Base-by-base conservation (phyloP, 2,329 filamentous ascomycete genomes). In the Hymenoscyphus repandus region DNA sequence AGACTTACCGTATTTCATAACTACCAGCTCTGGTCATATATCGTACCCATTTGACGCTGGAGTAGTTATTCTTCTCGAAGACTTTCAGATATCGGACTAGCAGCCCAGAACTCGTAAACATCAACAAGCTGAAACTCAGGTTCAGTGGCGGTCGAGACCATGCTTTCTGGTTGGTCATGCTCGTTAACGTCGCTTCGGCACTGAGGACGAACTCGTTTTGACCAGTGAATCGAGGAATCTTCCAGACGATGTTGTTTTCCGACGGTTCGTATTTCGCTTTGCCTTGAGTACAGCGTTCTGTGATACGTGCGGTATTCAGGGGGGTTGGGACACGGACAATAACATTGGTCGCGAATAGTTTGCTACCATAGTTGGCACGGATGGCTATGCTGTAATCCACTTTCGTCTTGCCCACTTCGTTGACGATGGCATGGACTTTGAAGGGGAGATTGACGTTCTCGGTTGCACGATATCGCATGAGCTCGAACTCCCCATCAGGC, bases 11-110 rank as follows among this genome's bases (percentile, higher is more conserved):
- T 68, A 99, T 96, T 73, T 99, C 93, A 70, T 99, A 99, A 70
- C 90, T 96, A 27, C 93, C 93, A 13, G 92, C 93, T 59, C 92
- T 83, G 15, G 93, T 99, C 93, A 99, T 97, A 71, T 99, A 99
- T 62, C 93, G 78, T 62, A 99, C 93, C 93, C 93, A 99, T 71
- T 99, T 99, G 44, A 99, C 93, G 66, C 90, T 96, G 56, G 88
- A 95, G 69, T 99, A 99, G 70, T 97, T 97, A 70, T 82, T 93
- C 83, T 99, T 99, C 74, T 99, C 93, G 73, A 99, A 99, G 1
- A 99, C 93, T 73, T 99, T 99, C 51, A 99, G 72, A 69, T 99
- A 99, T 45, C 95, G 77, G 51, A 99, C 93, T 58, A 99, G 68
- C 66, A 99, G 68, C 0, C 93, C 93, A 1, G 88, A 95, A 66